These are phyloP conservation scores for Annulohypoxylon truncatum DNA, from an alignment of 2,329 filamentous ascomycete species.

Conservation along the genomic window DNA sequence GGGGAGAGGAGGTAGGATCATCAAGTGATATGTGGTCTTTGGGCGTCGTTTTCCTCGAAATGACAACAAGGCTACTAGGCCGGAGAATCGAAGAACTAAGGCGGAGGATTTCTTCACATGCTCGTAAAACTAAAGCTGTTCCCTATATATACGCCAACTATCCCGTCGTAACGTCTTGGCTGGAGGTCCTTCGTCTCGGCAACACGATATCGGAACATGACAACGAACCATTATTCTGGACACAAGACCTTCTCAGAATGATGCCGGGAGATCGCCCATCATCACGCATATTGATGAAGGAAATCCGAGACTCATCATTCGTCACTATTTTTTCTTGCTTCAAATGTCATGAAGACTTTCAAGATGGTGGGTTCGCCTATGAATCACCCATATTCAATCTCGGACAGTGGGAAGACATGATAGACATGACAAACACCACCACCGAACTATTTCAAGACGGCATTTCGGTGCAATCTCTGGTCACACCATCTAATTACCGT, in stretches of 20 bases:
- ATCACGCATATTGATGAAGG: background rate
- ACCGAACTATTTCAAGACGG: background rate
- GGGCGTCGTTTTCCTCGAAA: background rate
- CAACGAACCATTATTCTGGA: background rate
- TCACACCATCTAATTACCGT: background rate
- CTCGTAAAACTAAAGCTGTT: background rate
- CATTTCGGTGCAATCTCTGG: background rate
- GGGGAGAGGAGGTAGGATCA: background rate
- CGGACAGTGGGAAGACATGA: background rate
- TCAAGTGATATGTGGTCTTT: background rate
- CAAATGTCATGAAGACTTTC: background rate
- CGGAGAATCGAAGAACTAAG: background rate
- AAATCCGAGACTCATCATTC: background rate
- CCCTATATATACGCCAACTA: background rate
- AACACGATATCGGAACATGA: background rate
- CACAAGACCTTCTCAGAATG: background rate
- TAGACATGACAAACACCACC: background rate
- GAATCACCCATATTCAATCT: background rate
- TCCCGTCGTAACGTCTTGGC: background rate
- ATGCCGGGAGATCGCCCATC: background rate
- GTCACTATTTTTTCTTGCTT: background rate
- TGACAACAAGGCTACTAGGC: background rate
- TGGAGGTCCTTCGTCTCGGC: background rate
- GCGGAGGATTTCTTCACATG: background rate
- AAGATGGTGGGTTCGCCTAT: background rate